Evolutionary conservation across 129 eudicot species (phyloP), one percentile per base, ranked within the genome.

Genomic region (Tagetes erecta): DNA sequence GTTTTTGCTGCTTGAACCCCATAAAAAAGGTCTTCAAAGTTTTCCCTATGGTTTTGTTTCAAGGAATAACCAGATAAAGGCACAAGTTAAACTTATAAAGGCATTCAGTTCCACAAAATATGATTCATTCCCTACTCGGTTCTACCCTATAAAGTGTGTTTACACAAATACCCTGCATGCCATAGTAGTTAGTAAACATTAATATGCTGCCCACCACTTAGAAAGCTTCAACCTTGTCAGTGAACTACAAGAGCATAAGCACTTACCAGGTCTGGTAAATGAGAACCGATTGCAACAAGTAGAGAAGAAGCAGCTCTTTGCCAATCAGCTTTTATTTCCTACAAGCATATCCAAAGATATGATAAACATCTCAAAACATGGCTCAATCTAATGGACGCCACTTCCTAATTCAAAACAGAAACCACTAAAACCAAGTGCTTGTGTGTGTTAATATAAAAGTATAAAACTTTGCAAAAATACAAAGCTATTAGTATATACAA

Each of bases 291-390:
- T 58, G 98, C 89, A 70, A 94, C 98, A 80, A 94, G 97, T 55
- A 94, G 79, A 71, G 92, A 81, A 46, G 97, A 82, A 44, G 98
- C 98, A 83, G 97, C 97, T 75, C 87, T 94, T 87, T 94, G 98
- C 98, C 98, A 94, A 68, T 94, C 96, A 67, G 96, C 88, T 83
- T 86, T 86, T 51, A 94, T 71, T 78, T 94, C 98, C 98, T 94
- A 72, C 72, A 80, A 57, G 27, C 40, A 76, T 41, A 37, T 64
- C 14, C 35, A 76, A 71, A 30, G n/a, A 56, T 71, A 71, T 64
- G 41, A n/a, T 36, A 11, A 37, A 33, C 55, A 70, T 47, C 59
- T 52, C 60, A 63, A 47, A 78, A 13, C 14, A 5, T 8, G 41
- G 45, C 52, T 45, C 8, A 35, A 76, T 55, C 74, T 40, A 53